Base-by-base conservation (phyloP, 2,329 filamentous ascomycete species). In the Teratosphaeria viscida region DNA sequence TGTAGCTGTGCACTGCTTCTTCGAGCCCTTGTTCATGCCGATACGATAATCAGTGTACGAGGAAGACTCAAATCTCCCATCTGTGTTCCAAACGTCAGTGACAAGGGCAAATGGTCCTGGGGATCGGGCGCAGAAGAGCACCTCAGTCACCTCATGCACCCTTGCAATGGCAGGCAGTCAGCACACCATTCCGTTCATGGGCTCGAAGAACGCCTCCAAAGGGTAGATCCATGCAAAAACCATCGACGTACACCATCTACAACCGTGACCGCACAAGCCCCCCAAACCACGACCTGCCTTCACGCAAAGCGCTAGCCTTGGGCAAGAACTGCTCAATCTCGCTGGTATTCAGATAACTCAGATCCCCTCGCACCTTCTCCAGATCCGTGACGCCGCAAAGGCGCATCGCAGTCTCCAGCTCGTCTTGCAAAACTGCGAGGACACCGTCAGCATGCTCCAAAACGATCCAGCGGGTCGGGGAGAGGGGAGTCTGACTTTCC, bases 331-430 rank as follows among this genome's bases (percentile, higher is more conserved):
- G 74, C 67, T 82, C 79, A 26, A 83, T 69, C 66, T 81, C 80
- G n/a, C 66, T 62, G 2, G 73, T 76, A 61, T 86, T 85, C 27
- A 87, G 59, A 56, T 67, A 71, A 19, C 65, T 71, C 68, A 86
- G 74, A 0, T 84, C 83, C 0, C 84, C 83, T 63, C 85, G 80
- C 5, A 84, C 77, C 67, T 86, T 78, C 57, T 81, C 77, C 10
- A 88, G 72, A 62, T 81, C 78, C 1, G 82, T 86, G 37, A 87
- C 77, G 1, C 85, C 85, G 60, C 85, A 81, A 69, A 87, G 78
- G 29, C 81, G 79, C 85, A 88, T 88, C 1, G 84, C 83, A 1
- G 82, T 85, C 64, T 85, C 80, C 3, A 88, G 70, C 68, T 88
- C 85, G 61, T 87, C 85, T 32, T 72, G 69, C 52, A 79, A 66